These are phyloP conservation scores for Ascochyta koolunga DNA, from an alignment of 2,329 filamentous ascomycete genomes.

Conservation along the genomic window DNA sequence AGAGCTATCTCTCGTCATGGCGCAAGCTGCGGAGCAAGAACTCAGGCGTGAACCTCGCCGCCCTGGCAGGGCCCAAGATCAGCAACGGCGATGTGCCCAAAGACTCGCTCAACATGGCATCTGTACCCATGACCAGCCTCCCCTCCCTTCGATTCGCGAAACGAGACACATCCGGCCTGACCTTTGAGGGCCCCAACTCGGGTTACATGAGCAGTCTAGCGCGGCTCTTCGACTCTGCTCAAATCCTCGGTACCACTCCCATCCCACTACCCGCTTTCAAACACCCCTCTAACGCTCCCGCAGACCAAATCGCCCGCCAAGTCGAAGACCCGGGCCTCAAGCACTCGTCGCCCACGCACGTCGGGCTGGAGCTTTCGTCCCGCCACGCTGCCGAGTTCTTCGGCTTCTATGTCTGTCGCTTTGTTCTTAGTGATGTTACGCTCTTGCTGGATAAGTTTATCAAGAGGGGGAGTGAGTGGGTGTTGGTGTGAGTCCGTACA, in stretches of 20 bases:
- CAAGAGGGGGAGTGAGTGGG: slow-evolving; percentile 96
- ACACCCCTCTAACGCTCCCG: slow-evolving; percentile 14
- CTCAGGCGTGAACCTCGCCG: slow-evolving; percentile 62
- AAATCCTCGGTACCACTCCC: slow-evolving; percentile 77
- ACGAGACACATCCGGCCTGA: slow-evolving; percentile 70
- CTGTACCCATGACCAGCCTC: slow-evolving; percentile 70
- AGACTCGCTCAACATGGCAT: slow-evolving; percentile 63
- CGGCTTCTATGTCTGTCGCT: slow-evolving; percentile 93
- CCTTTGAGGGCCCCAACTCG: slow-evolving; percentile 82
- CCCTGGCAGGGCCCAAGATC: slow-evolving; percentile 54
- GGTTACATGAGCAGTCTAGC: slow-evolving; percentile 92
- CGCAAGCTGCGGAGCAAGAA: slow-evolving; percentile 88
- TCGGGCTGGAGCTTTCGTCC: slow-evolving; percentile 91
- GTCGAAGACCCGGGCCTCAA: slow-evolving; percentile 93
- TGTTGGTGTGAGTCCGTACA: slow-evolving; percentile 57
- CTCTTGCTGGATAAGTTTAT: slow-evolving; percentile 94
- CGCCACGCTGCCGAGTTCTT: slow-evolving; percentile 97
- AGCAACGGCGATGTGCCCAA: slow-evolving; percentile 53
- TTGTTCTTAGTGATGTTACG: slow-evolving; percentile 84
- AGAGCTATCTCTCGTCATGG: slow-evolving; percentile 85
- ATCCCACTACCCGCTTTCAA: not conserved
- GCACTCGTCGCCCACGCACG: slow-evolving; percentile 90
- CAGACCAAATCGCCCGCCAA: slow-evolving; percentile 94
- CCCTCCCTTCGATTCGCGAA: slow-evolving; percentile 76
- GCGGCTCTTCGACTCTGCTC: slow-evolving; percentile 88